A percentile compares a stretch with the other conserved stretches of the same genome.
Evolutionary conservation across 345 rosid genomes (phyloP).

Genomic region (Garcia nutans): DNA sequence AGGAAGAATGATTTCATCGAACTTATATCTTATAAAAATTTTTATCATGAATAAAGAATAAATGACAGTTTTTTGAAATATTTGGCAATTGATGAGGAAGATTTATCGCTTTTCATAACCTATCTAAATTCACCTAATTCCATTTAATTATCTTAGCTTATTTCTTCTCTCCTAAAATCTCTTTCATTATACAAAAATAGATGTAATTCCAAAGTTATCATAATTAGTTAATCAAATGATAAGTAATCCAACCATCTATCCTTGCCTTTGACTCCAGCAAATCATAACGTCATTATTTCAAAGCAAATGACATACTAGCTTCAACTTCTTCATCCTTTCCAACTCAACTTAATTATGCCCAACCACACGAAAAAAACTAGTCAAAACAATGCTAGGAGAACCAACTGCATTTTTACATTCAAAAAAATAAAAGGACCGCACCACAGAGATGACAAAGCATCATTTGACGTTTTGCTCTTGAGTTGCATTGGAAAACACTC

Average conservation of each 20-base stretch:
- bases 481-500: not conserved
- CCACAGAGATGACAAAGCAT: not conserved
- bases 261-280: not conserved
- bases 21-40: not conserved
- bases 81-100: not conserved
- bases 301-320: not conserved
- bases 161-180: not conserved
- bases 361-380: not conserved
- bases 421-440: not conserved
- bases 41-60: not conserved
- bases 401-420: not conserved
- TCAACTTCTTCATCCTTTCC: not conserved
- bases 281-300: not conserved
- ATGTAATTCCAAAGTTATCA: not conserved
- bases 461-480: not conserved
- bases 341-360: not conserved
- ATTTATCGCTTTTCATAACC: not conserved
- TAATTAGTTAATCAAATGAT: not conserved
- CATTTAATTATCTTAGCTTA: not conserved
- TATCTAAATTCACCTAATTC: not conserved
- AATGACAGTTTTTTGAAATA: not conserved
- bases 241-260: not conserved
- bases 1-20: not conserved
- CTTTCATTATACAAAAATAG: not conserved
- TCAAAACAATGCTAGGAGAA: not conserved